Conservation (phyloP, 192 early-diverging fungal genomes). For the Coemansia sp. region DNA sequence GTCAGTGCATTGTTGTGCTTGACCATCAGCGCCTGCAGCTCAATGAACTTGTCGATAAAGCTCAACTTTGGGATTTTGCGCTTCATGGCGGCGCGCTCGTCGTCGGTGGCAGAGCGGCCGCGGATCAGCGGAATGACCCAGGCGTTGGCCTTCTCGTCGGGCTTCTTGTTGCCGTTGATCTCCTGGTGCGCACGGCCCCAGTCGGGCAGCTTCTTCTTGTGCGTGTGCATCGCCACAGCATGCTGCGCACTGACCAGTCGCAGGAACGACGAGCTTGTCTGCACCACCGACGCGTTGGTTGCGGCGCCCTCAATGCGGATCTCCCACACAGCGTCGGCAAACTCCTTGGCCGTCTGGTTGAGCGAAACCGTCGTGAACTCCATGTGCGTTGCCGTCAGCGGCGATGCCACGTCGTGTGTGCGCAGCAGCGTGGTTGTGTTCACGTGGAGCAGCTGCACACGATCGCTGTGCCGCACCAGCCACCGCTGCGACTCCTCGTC, state of each 20-base stretch:
- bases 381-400: constrained; percentile 76
- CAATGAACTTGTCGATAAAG: constrained; percentile 83
- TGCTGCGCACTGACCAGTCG: constrained; percentile 59
- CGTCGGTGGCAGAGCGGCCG: constrained; percentile 60
- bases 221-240: constrained; percentile 81
- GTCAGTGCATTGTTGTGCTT: constrained; percentile 87
- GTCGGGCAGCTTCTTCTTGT: constrained; percentile 72
- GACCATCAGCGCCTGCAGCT: constrained; percentile 88
- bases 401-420: constrained; percentile 80
- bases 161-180: constrained; percentile 97
- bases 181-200: constrained; percentile 91
- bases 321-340: constrained; percentile 59
- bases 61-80: constrained; percentile 26
- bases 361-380: constrained; percentile 66
- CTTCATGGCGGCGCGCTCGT: constrained; percentile 20
- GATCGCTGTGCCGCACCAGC: constrained; percentile 58
- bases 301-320: constrained; percentile 59
- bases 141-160: constrained; percentile 63
- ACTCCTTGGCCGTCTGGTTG: constrained; percentile 32
- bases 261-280: constrained; percentile 44
- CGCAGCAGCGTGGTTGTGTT: constrained; percentile 59
- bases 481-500: constrained; percentile 53
- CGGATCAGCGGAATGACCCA: constrained; percentile 82
- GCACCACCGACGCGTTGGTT: constrained; percentile 20
- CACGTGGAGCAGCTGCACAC: constrained; percentile 65